Percentiles rank a stretch among this genome's conserved stretches.
Evolutionary conservation across 176 grass and related monocot species (phyloP).

Genomic region (Rhynchospora breviuscula): DNA sequence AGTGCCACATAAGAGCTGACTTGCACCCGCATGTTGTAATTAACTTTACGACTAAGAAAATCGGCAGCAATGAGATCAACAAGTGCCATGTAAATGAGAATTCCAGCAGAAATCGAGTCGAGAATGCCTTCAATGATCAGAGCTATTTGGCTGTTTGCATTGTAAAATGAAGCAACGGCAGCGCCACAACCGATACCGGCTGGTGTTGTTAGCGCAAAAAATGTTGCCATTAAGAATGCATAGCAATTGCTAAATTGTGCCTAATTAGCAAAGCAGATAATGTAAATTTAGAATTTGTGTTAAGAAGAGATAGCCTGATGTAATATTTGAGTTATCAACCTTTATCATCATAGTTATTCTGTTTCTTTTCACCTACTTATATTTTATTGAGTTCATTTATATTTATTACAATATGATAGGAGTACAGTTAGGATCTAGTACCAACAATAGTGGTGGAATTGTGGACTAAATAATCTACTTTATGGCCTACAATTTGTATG

Average conservation of each 20-base stretch:
- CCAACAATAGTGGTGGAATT: not conserved
- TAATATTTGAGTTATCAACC: not conserved
- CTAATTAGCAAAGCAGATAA: constrained; percentile 22
- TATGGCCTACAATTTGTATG: not conserved
- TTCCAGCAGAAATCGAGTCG: constrained; percentile 68
- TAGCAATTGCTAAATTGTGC: constrained; percentile 54
- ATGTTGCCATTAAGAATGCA: constrained; percentile 51
- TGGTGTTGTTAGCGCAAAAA: constrained; percentile 72
- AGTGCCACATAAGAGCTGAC: constrained; percentile 46
- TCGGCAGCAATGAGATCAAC: constrained; percentile 73
- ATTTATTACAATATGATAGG: not conserved
- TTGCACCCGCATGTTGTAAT: constrained; percentile 38
- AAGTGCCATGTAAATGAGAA: constrained; percentile 80
- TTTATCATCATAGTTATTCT: not conserved
- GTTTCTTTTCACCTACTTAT: not conserved
- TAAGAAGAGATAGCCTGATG: not conserved
- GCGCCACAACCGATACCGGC: constrained; percentile 42
- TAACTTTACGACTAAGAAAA: constrained; percentile 62
- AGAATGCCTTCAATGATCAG: constrained; percentile 65
- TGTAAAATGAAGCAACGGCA: constrained; percentile 50
- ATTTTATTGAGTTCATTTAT: not conserved
- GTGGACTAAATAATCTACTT: not conserved
- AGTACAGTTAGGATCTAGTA: not conserved
- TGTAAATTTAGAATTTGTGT: not conserved
- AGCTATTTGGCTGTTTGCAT: constrained; percentile 47